Base-by-base conservation (phyloP, 345 rosid species). In the Arabis alpina region DNA sequence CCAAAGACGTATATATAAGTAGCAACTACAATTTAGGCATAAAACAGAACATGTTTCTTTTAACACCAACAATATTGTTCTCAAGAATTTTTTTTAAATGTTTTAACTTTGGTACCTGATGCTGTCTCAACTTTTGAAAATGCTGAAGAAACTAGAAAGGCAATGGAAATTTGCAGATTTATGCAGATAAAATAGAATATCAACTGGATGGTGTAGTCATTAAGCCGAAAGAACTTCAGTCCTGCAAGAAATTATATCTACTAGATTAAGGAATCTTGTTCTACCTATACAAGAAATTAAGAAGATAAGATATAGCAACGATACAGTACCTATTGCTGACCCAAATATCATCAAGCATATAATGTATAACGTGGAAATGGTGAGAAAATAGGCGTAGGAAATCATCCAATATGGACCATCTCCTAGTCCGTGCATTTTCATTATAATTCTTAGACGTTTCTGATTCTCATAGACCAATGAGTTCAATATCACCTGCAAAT, bases 371-470 rank as follows among this genome's bases (percentile, higher is more conserved):
- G 71, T 68, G 14, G 94, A 93, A 72, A 91, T 76, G 79, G 61
- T 49, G 25, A 93, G 84, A 79, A 89, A 89, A 83, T 90, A 93
- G 13, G 82, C 83, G 43, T 93, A 93, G 19, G 97, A 73, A 58
- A 93, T 88, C 78, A 88, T 59, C 94, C 96, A 91, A 72, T 93
- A 93, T 36, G 98, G 96, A 52, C 92, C 97, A 68, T 93, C 97
- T 40, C 96, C 91, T 60, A 93, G 94, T 44, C 97, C 96, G 2
- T 93, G 98, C 98, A 93, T 93, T 81, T 88, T 91, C 98, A 93
- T 93, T 87, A 93, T 91, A 43, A 91, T 82, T 76, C 96, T 81
- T 70, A 90, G 80, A 52, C 80, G 90, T 37, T 88, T 87, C 59
- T 88, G 85, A 54, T 89, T 93, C 82, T 93, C 97, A 45, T 91